phyloP scores from a whole-genome alignment of 805 yeast species.

The Pichia pseudocactophila region DNA sequence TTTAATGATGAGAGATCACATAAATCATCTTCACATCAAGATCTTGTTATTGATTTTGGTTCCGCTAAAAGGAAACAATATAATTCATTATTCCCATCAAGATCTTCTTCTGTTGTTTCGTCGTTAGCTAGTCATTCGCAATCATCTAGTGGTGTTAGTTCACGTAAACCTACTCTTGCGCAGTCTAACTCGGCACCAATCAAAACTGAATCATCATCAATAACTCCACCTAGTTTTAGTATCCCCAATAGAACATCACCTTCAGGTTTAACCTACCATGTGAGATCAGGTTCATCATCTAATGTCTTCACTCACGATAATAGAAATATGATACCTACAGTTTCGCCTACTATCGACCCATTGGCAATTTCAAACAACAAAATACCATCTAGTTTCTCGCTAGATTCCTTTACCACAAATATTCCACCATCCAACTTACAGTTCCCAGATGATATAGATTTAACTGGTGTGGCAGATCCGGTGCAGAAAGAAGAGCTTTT shows the following conservation, averaged over 20 bases:
- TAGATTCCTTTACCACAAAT: not conserved
- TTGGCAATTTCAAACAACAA: not conserved
- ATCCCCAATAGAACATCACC: too few species aligned
- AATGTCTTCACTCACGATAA: too few species aligned
- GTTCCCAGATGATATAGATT: not conserved
- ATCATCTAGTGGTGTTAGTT: not conserved
- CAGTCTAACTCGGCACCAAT: not conserved
- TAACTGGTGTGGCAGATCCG: not conserved
- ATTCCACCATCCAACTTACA: not conserved
- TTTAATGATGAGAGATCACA: not conserved
- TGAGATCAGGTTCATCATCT: too few species aligned
- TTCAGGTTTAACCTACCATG: too few species aligned
- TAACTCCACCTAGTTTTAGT: too few species aligned
- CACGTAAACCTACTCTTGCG: not conserved
- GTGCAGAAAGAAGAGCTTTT: slow-evolving; percentile 24
- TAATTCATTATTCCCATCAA: slow-evolving; percentile 5
- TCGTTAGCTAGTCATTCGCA: not conserved
- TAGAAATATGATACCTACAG: too few species aligned
- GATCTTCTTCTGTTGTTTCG: not conserved
- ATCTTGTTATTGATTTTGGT: slow-evolving; percentile 4
- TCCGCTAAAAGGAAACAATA: slow-evolving; percentile 8
- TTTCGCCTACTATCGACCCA: too few species aligned
- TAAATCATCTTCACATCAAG: not conserved
- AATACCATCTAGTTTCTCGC: not conserved
- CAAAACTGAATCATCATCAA: too few species aligned